Evolutionary conservation across 495 filamentous ascomycete genomes (phyloP), one percentile per base, ranked within the genome.

Genomic region (Beverwykella pulmonaria): DNA sequence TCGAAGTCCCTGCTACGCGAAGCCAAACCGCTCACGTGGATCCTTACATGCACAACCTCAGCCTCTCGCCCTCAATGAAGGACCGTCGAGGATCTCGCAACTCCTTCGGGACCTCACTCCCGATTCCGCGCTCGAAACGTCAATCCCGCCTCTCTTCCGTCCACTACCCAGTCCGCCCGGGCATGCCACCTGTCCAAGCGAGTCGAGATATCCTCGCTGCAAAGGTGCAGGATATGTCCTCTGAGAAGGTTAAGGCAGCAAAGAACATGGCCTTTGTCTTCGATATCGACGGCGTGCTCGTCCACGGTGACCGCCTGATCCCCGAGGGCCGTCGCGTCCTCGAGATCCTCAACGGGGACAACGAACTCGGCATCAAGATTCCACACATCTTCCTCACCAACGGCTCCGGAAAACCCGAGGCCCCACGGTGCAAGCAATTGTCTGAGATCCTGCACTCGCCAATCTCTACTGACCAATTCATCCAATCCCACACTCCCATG

Each of bases 41-140:
- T 25, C 78, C 83, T 57, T 87, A 86, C 77, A 91, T 92, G 89
- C 89, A 92, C 80, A 83, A 84, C 62, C 79, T 92, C 75, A 89
- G 86, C 65, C 74, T 87, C 29, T 75, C 82, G 2, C 89, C 88
- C 7, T 91, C 89, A 1, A 82, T 84, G 75, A 85, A 83, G 75
- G 84, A 87, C 59, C 80, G 89, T 36, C 79, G 89, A 52, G 80
- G 85, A 23, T 92, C 90, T 34, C 84, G 89, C 64, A 93, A 92
- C 83, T 92, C 89, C 14, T 92, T 93, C 70, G 90, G 89, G 53
- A 82, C 88, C 41, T 85, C 88, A 17, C 84, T 93, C 12, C 90
- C 89, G 41, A 93, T 92, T 63, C 90, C 89, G 30, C 79, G 85
- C 54, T 87, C 88, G 26, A 90, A 90, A 73, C 81, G 88, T 50